A percentile compares a stretch with the other conserved stretches of the same genome.
Evolutionary conservation across 2,329 filamentous ascomycete species (phyloP).

Genomic region (Apiospora malaysiana): DNA sequence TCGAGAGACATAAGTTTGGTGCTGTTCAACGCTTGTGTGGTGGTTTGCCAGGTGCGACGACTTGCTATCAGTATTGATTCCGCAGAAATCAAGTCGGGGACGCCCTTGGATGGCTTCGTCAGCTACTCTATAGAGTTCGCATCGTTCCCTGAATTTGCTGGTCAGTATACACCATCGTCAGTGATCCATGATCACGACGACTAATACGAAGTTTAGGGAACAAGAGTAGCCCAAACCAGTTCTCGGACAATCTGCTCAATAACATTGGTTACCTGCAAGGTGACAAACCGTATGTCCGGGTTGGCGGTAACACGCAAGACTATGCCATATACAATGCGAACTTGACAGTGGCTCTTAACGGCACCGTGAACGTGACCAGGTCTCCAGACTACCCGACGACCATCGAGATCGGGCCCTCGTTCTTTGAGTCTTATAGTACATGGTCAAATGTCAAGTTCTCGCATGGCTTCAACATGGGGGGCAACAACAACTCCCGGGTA

Average conservation of each 20-base stretch:
- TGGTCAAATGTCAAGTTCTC: slow-evolving; percentile 61
- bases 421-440: slow-evolving; percentile 67
- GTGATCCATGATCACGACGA: slow-evolving; percentile 31
- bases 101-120: slow-evolving; percentile 47
- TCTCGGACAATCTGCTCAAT: slow-evolving; percentile 64
- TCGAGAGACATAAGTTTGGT: neutral
- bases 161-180: slow-evolving; percentile 26
- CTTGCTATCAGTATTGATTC: slow-evolving; percentile 1
- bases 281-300: slow-evolving; percentile 64
- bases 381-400: slow-evolving; percentile 66
- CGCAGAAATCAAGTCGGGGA: slow-evolving; percentile 29
- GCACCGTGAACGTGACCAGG: slow-evolving; percentile 54
- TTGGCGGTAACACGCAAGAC: slow-evolving; percentile 73
- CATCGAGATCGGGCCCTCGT: slow-evolving; percentile 64
- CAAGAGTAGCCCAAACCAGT: slow-evolving; percentile 59
- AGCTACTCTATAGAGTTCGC: slow-evolving; percentile 49
- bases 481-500: slow-evolving; percentile 53
- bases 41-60: neutral
- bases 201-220: slow-evolving; percentile 35
- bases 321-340: slow-evolving; percentile 64
- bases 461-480: slow-evolving; percentile 67
- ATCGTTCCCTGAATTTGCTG: slow-evolving; percentile 46
- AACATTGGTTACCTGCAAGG: slow-evolving; percentile 61
- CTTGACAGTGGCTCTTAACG: slow-evolving; percentile 56
- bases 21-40: neutral